These are phyloP conservation scores for Lasiodiplodia citricola DNA, from an alignment of 2,329 filamentous ascomycete species.

Conservation along the genomic window DNA sequence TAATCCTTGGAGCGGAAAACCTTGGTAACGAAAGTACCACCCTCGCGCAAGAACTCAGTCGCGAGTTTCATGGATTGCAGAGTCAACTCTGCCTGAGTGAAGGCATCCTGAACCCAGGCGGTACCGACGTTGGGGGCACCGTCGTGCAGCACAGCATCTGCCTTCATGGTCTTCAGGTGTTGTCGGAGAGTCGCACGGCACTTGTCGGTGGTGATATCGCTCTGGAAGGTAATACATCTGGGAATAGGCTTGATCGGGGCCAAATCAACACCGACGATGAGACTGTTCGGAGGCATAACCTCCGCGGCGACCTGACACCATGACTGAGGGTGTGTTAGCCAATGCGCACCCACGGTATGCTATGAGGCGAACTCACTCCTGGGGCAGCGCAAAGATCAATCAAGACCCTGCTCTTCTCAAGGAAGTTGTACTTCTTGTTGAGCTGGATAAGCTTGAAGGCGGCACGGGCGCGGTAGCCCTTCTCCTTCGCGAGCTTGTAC, in stretches of 20 bases:
- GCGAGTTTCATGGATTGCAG: slow-evolving; percentile 91
- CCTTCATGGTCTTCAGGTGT: slow-evolving; percentile 95
- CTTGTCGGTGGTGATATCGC: slow-evolving; percentile 97
- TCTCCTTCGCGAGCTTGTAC: slow-evolving; percentile 98
- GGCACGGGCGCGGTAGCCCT: slow-evolving; percentile 92
- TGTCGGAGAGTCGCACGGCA: slow-evolving; percentile 87
- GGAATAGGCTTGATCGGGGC: slow-evolving; percentile 95
- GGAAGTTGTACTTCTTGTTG: slow-evolving; percentile 98
- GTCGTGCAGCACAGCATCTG: slow-evolving; percentile 93
- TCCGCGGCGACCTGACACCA: slow-evolving; percentile 98
- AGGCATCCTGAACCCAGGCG: slow-evolving; percentile 97
- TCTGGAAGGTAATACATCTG: slow-evolving; percentile 91
- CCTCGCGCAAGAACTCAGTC: slow-evolving; percentile 87
- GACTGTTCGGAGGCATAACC: slow-evolving; percentile 86
- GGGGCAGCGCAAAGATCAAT: slow-evolving; percentile 97
- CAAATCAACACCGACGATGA: slow-evolving; percentile 94
- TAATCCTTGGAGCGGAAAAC: slow-evolving; percentile 98
- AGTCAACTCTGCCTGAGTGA: slow-evolving; percentile 92
- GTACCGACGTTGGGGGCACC: slow-evolving; percentile 98
- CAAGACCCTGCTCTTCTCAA: slow-evolving; percentile 94
- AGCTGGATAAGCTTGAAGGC: slow-evolving; percentile 98
- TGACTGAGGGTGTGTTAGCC: slow-evolving; percentile 58
- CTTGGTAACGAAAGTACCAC: slow-evolving; percentile 95
- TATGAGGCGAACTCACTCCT: slow-evolving; percentile 65
- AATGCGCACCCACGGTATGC: not conserved